Evolutionary conservation across 2,329 filamentous ascomycete genomes (phyloP).

Genomic region (Huntiella omanensis): DNA sequence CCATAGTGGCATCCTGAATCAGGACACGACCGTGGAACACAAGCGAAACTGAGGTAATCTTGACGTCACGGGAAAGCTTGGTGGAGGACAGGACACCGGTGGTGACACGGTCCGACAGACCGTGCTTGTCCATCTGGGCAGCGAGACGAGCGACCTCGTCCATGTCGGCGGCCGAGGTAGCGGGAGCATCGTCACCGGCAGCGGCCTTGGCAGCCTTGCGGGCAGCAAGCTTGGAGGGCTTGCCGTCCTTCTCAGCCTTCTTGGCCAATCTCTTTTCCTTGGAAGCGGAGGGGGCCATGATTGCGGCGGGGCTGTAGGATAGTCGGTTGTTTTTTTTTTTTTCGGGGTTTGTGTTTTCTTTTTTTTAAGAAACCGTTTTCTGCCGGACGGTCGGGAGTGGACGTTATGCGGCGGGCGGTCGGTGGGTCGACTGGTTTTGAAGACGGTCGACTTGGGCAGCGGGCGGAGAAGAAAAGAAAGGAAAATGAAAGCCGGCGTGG

Average conservation of each 20-base stretch:
- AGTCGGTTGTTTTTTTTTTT: background rate
- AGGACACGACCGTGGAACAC: slow-evolving; percentile 97
- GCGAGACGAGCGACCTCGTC: slow-evolving; percentile 73
- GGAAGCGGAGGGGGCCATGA: slow-evolving; percentile 45
- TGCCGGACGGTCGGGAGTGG: too few species aligned
- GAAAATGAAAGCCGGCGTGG: slow-evolving; percentile 1
- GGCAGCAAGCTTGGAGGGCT: slow-evolving; percentile 47
- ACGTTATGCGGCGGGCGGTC: too few species aligned
- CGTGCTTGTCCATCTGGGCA: slow-evolving; percentile 87
- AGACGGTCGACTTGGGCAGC: too few species aligned
- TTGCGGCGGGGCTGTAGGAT: slow-evolving; percentile 16
- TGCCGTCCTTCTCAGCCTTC: slow-evolving; percentile 55
- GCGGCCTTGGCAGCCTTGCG: slow-evolving; percentile 53
- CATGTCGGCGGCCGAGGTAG: slow-evolving; percentile 52
- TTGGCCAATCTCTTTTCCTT: slow-evolving; percentile 56
- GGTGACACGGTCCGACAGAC: slow-evolving; percentile 91
- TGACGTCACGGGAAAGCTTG: slow-evolving; percentile 74
- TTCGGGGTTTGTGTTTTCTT: background rate
- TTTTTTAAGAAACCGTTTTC: too few species aligned
- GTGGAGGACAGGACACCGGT: slow-evolving; percentile 89
- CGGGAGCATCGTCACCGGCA: slow-evolving; percentile 54
- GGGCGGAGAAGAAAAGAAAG: background rate
- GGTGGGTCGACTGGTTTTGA: too few species aligned
- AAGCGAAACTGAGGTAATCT: slow-evolving; percentile 81
- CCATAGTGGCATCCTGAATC: slow-evolving; percentile 81